These are phyloP conservation scores for Metschnikowia vanudenii DNA, from an alignment of 805 yeast genomes.

Conservation along the genomic window DNA sequence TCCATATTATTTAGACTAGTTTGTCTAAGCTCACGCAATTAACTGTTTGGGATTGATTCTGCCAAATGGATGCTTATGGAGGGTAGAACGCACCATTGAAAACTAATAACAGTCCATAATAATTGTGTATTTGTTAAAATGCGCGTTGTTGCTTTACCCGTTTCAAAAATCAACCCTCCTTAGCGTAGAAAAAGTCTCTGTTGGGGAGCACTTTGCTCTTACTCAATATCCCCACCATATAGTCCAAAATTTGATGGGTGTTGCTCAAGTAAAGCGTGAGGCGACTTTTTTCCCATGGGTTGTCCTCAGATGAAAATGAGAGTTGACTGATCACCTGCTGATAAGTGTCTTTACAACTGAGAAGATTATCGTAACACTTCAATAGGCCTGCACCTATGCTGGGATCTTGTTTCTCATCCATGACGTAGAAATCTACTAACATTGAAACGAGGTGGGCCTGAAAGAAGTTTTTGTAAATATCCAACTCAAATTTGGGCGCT, in stretches of 20 bases:
- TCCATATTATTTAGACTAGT: no score
- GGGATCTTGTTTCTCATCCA: not conserved
- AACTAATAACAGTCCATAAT: no score
- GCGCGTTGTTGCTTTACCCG: no score
- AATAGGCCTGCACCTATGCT: slow-evolving; percentile 8
- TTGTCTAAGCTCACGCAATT: no score
- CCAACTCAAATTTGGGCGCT: not conserved
- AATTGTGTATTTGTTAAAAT: no score
- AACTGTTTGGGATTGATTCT: no score
- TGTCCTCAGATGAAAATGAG: slow-evolving; percentile 12
- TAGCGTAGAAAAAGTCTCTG: slow-evolving; percentile 25
- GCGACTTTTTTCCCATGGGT: slow-evolving; percentile 20
- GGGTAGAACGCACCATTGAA: no score
- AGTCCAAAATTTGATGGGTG: slow-evolving; percentile 24
- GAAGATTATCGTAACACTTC: slow-evolving; percentile 11
- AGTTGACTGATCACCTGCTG: slow-evolving; percentile 24
- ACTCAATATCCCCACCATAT: slow-evolving; percentile 22
- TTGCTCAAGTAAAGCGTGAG: slow-evolving; percentile 25
- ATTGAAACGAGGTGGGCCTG: slow-evolving; percentile 17
- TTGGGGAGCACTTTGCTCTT: slow-evolving; percentile 22
- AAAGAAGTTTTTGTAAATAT: slow-evolving; percentile 20
- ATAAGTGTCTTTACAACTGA: slow-evolving; percentile 18
- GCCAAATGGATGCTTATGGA: no score
- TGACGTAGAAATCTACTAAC: not conserved
- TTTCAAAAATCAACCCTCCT: not conserved